Base-by-base conservation (phyloP, 2,329 filamentous ascomycete genomes). In the Aureobasidium sp. region DNA sequence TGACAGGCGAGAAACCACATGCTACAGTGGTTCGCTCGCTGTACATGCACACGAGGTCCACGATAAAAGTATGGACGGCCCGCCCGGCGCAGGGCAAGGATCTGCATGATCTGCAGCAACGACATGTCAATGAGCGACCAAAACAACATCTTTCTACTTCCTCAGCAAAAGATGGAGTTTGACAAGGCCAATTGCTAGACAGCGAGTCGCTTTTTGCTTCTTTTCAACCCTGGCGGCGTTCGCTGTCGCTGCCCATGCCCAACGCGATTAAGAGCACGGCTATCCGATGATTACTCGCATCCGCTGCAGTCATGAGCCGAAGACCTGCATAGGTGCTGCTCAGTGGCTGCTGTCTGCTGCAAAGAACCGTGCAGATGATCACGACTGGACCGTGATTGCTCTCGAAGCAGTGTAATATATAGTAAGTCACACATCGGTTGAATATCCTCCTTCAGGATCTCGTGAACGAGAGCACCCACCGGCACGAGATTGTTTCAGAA, bases 301-400 rank as follows among this genome's bases (percentile, higher is more conserved):
- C 39, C 31, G 42, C 42, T 48, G 55, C 44, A 44, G 55, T 49
- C 57, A 60, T 60, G 57, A 60, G 44, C 55, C 55, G 55, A 47
- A 25, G 55, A 60, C 45, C 57, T 60, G 57, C 57, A 60, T 60
- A 15, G 45, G 34, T 36, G 45, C 45, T 60, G 34, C 45, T 60
- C 51, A 15, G 45, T 22, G 36, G 45, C 45, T 60, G 34, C 45
- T 60, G 44, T 47, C 45, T 51, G 45, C 57, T 60, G 57, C 57
- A 60, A 60, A 51, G 34, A 49, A 60, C 29, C 57, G 57, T 60
- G 57, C 57, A 60, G 44, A 60, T 60, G 57, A 60, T 60, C 57
- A 60, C 57, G 55, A 47, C 20, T 60, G 47, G 45, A 60, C 57
- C 29, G 57, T 60, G 42, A 48, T 58, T 58, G 42, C 29, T 20